phyloP scores from a whole-genome alignment of 768 basidiomycete species.

The Podaxis sp. region DNA sequence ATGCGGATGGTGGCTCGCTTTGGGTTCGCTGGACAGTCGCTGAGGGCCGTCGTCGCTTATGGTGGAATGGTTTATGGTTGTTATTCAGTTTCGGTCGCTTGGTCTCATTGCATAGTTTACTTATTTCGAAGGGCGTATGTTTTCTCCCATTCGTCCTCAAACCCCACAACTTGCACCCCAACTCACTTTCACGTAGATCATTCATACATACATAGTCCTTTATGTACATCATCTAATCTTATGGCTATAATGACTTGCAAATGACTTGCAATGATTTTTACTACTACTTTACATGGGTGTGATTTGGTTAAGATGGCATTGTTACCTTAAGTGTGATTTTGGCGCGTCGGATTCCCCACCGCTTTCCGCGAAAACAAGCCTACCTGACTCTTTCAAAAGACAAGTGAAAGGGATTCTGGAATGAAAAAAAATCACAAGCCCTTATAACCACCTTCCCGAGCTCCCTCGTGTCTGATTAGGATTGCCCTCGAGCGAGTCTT shows the following conservation, averaged over 20 bases:
- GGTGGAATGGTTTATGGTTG: background rate
- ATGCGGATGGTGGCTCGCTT: background rate
- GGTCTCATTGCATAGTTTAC: background rate
- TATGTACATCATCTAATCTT: constrained; percentile 13
- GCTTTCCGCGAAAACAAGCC: no score
- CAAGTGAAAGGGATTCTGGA: background rate
- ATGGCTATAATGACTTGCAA: constrained; percentile 1
- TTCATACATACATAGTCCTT: background rate
- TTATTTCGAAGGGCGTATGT: background rate
- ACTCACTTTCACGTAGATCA: constrained; percentile 12
- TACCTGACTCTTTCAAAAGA: no score
- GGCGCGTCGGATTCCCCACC: no score
- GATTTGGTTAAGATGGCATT: no score
- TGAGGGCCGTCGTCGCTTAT: background rate
- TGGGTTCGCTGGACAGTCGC: background rate
- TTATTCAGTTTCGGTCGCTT: background rate
- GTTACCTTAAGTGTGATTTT: no score
- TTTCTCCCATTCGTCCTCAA: background rate
- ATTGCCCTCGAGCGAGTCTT: background rate
- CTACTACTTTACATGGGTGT: no score
- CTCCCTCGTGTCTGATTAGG: background rate
- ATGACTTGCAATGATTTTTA: background rate
- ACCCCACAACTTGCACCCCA: constrained; percentile 2
- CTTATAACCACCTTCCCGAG: background rate
- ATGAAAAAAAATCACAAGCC: background rate